These are phyloP conservation scores for Pelargonium fulgidum DNA, from an alignment of 441 rosid species.

Conservation along the genomic window DNA sequence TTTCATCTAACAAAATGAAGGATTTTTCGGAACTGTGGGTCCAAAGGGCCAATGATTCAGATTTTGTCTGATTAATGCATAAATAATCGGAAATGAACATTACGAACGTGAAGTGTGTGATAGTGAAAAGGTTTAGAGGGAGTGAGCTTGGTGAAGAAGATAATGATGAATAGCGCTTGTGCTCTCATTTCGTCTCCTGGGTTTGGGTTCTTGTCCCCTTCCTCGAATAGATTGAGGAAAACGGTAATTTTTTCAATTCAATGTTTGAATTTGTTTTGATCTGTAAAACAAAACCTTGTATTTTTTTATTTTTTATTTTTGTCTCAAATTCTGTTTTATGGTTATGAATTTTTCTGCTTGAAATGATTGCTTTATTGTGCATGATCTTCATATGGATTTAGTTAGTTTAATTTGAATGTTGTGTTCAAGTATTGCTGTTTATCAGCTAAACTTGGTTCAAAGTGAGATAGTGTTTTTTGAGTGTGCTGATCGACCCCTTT, in stretches of 20 bases:
- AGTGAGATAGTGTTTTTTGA: neutral
- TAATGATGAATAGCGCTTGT: slow-evolving; percentile 25
- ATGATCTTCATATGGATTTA: neutral
- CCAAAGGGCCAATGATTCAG: neutral
- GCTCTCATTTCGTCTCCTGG: slow-evolving; percentile 17
- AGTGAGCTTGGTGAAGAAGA: slow-evolving; percentile 9
- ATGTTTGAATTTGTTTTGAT: too few species aligned
- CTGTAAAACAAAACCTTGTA: neutral
- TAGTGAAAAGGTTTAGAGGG: neutral
- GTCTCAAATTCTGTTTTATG: neutral
- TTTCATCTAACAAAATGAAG: neutral
- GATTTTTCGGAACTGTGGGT: slow-evolving; percentile 6
- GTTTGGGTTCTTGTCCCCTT: slow-evolving; percentile 14
- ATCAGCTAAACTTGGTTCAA: neutral
- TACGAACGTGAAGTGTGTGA: neutral
- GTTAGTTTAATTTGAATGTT: neutral
- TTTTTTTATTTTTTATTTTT: neutral
- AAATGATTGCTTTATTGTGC: neutral
- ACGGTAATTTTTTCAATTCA: slow-evolving; percentile 18
- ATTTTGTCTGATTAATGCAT: neutral
- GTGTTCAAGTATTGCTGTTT: neutral
- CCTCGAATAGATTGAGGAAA: slow-evolving; percentile 18
- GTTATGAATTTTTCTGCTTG: neutral
- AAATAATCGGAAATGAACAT: slow-evolving; percentile 2
- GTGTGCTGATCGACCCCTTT: slow-evolving; percentile 4